Evolutionary conservation across 306 rosid species (phyloP), one percentile per base, ranked within the genome.

Genomic region (Adenanthera pavonina): DNA sequence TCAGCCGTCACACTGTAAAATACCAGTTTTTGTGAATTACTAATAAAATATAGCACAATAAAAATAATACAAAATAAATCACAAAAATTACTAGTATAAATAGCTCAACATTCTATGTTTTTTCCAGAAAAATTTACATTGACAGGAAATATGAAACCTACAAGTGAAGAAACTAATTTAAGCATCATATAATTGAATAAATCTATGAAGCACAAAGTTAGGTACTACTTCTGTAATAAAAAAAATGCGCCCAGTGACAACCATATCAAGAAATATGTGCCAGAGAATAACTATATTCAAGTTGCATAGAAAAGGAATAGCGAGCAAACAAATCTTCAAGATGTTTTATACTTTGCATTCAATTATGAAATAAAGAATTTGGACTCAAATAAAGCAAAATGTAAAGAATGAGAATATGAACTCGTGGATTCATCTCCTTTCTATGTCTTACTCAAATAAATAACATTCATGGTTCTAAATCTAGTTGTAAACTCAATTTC

Each of bases 1-100:
- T 95, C 99, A 65, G 99, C 97, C 57, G 99, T 95, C 84, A 95
- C 99, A 85, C 99, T 95, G 90, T 46, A 85, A 25, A 75, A 80
- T 72, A 82, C 15, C 62, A 59, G 53, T 69, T 67, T 20, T 75
- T 15, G 36, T 8, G 69, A 74, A 74, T 76, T 47, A 75, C 71
- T 48, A 69, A 38, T 54, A 20, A 30, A 78, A 65, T 67, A 65
- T 36, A 33, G 30, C 61, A 8, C 43, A 51, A 1, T 8, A 61
- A 61, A 36, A 84, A 68, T 49, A 56, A 80, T 36, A 59, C 41
- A 72, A 33, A 51, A 64, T 49, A 44, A 17, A 53, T 60, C 38
- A 78, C 10, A 19, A 56, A 54, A 56, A 40, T 17, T 19, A 20
- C 2, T 53, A 65, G 1, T 38, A 83, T 20, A 46, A 51, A 73